Evolutionary conservation across 139 green algal genomes (phyloP), one percentile per base, ranked within the genome.

Genomic region (Chlorella sp.): DNA sequence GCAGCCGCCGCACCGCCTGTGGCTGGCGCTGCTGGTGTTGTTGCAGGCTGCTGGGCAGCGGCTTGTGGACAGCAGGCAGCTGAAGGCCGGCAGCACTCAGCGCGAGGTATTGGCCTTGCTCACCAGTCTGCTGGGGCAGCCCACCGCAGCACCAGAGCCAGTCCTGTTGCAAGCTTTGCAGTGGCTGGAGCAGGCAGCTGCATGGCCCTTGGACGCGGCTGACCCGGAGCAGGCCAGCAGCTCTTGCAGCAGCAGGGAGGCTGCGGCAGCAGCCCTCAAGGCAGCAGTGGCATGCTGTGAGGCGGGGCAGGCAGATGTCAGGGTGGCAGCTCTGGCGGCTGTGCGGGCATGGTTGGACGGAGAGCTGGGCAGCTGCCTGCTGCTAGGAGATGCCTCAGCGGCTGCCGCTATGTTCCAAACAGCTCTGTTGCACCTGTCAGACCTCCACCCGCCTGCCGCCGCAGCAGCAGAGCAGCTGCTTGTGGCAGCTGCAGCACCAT

Each of bases 381-480:
- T 80, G 71, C 62, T 86, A 20, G 7, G 28, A 0, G 34, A 51
- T 0, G 11, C 28, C 0, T 13, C 2, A 13, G 21, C 63, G 13
- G 13, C 28, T 21, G 36, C 25, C 1, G 44, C 11, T 11, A 44
- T 82, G 18, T 73, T 57, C 60, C 76, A 44, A 23, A 26, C 65
- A 1, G 73, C 65, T 0, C 26, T 91, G 32, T 15, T 80, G 32
- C 63, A 86, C 26, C 15, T 87, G 1, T 60, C 60, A 4, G 76
- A 82, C 60, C 7, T 80, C 56, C 82, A 51, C 21, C 63, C 84
- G 17, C 41, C 81, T 20, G 87, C 87, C 28, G 36, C 76, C n/a
- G 34, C 34, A 18, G 55, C 76, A 3, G 81, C 64, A 5, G 44
- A 56, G 26, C 47, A 88, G 44, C 51, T 79, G 25, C 56, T 89